phyloP scores from a whole-genome alignment of 495 filamentous ascomycete genomes.

The Tuber aestivum region DNA sequence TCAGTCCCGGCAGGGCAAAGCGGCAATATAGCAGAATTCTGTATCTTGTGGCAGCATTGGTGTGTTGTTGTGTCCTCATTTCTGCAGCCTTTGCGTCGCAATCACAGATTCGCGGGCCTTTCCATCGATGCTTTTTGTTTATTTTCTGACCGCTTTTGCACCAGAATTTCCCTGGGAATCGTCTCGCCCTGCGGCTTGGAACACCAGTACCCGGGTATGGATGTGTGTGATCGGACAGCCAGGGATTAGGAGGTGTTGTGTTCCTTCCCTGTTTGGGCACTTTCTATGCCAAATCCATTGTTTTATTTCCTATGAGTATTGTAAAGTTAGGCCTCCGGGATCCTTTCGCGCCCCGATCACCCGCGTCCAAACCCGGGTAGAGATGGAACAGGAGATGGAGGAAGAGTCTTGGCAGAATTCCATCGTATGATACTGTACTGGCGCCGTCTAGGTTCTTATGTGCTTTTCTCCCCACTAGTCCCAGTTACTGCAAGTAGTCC shows the following conservation, averaged over 20 bases:
- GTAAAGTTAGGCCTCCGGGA: no score
- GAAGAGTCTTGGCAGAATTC: not conserved
- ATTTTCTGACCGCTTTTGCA: not conserved
- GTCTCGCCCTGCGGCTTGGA: not conserved
- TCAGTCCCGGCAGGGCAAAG: not conserved
- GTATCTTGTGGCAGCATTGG: not conserved
- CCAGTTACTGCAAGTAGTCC: no score
- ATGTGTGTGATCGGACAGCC: no score
- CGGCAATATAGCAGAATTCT: not conserved
- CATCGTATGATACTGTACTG: not conserved
- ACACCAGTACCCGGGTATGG: not conserved
- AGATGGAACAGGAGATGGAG: not conserved
- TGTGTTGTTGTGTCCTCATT: not conserved
- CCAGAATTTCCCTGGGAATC: not conserved
- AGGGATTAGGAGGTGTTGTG: no score
- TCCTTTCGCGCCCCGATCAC: no score
- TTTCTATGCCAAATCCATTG: no score
- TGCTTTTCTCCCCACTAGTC: not conserved
- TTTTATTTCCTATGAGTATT: no score
- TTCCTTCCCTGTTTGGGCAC: no score
- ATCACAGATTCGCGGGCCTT: not conserved
- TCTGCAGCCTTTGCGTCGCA: not conserved
- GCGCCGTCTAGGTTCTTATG: not conserved
- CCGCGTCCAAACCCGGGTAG: not conserved
- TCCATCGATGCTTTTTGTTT: not conserved